Base-by-base conservation (phyloP, 75 land plant species). In the Pinus albicaulis region DNA sequence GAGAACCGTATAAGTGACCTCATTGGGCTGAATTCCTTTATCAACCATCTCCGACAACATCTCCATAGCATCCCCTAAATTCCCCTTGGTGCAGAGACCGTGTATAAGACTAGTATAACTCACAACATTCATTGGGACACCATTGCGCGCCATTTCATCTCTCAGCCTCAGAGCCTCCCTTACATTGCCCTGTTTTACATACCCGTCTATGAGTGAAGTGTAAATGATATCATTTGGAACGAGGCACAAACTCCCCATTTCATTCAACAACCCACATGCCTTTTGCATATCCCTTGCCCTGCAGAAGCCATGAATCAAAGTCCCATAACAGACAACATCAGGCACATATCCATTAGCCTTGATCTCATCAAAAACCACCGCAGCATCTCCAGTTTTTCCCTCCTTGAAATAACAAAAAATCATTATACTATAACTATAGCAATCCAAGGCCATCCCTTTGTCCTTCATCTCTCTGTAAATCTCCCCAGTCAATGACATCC, bases 271-370 rank as follows among this genome's bases (percentile, higher is more conserved):
- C 15, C 38, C 7, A 11, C 3, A 11, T 14, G 81, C 81, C 38
- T 28, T 24, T 28, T 64, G 64, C 7, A 74, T 41, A n/a, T 44
- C 17, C 25, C 78, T 57, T n/a, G 38, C 77, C 22, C 20, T 28
- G 61, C 81, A 80, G 20, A 75, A 44, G 14, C 81, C 81, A 80
- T 80, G 74, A 74, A 80, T 80, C 38, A 80, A 19, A 24, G 78
- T 80, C 38, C 69, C 23, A 56, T 80, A 80, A 31, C 65, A 74
- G 31, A 57, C 63, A 25, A 62, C 20, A 20, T 31, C 48, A 14
- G 77, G 81, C 24, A n/a, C 41, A 41, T 48, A 15, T 5, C 70
- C 68, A 7, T 44, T 16, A 12, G 17, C 59, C 28, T n/a, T 24
- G 36, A 80, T 63, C 66, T 62, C 20, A 19, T 44, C 11, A 20